Evolutionary conservation across 805 yeast species (phyloP).

Genomic region (Candida nonsorbophila): DNA sequence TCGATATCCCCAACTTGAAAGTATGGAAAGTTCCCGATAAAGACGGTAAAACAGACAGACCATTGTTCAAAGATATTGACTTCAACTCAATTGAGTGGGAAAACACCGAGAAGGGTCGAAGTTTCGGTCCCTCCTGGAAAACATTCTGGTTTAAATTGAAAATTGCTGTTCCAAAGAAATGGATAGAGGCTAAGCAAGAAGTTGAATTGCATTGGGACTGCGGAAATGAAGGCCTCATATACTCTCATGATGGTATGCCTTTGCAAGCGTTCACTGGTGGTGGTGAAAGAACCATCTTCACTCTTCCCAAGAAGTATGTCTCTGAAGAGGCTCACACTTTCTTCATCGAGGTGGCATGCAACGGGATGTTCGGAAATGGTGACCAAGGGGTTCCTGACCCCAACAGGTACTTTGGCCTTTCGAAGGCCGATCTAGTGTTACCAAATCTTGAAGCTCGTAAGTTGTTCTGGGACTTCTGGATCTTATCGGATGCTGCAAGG

Average conservation of each 20-base stretch:
- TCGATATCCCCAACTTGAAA: slow-evolving; percentile 45
- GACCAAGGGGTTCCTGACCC: slow-evolving; percentile 61
- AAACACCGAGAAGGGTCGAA: slow-evolving; percentile 61
- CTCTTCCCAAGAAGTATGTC: slow-evolving; percentile 52
- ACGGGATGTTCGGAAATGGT: slow-evolving; percentile 84
- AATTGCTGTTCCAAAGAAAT: slow-evolving; percentile 57
- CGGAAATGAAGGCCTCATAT: slow-evolving; percentile 79
- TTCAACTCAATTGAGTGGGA: slow-evolving; percentile 44
- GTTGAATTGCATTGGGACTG: slow-evolving; percentile 81
- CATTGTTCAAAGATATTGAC: slow-evolving; percentile 54
- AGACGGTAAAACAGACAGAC: slow-evolving; percentile 47
- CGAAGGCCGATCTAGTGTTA: slow-evolving; percentile 69
- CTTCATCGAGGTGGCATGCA: slow-evolving; percentile 86
- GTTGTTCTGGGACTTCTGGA: slow-evolving; percentile 76
- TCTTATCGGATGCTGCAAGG: slow-evolving; percentile 85
- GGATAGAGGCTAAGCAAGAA: slow-evolving; percentile 43
- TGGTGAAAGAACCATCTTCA: slow-evolving; percentile 72
- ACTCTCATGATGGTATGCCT: slow-evolving; percentile 60
- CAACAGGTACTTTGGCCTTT: slow-evolving; percentile 64
- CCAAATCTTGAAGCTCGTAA: slow-evolving; percentile 81
- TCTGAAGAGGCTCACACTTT: slow-evolving; percentile 54
- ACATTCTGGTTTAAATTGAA: slow-evolving; percentile 87
- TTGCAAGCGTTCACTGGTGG: slow-evolving; percentile 85
- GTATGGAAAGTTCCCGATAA: slow-evolving; percentile 71
- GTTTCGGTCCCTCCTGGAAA: slow-evolving; percentile 94